Conservation (phyloP, 1,284 basidiomycete species). For the Tetrapyrgos nigripes region DNA sequence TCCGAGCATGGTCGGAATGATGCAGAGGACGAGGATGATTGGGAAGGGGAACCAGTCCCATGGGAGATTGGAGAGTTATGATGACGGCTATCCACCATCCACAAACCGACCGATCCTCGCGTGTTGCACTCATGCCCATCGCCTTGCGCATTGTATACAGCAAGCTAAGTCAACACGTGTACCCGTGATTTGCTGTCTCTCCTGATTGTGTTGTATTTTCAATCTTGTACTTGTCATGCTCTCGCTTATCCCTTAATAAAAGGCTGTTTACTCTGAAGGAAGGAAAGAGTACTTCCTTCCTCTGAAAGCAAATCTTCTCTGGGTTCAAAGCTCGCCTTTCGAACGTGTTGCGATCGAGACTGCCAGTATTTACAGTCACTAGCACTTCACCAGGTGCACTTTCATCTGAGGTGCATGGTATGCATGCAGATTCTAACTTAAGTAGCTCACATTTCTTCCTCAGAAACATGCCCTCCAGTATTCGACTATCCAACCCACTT, state of each 20-base stretch:
- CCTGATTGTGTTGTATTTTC: too few relatives aligned
- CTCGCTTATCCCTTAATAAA: too few relatives aligned
- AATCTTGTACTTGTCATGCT: too few relatives aligned
- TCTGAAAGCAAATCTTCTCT: too few relatives aligned
- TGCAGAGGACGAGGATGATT: constrained; percentile 70
- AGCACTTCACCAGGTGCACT: constrained; percentile 18
- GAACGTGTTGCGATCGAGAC: neutral
- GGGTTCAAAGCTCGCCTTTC: neutral
- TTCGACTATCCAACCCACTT: constrained; percentile 50
- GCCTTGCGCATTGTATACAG: neutral
- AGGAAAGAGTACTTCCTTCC: too few relatives aligned
- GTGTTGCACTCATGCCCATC: neutral
- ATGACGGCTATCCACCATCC: constrained; percentile 23
- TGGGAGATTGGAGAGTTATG: constrained; percentile 80
- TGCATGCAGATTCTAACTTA: constrained; percentile 36
- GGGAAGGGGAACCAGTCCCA: constrained; percentile 81
- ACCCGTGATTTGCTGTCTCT: too few relatives aligned
- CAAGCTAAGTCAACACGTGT: too few relatives aligned
- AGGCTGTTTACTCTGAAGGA: too few relatives aligned
- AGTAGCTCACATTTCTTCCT: constrained; percentile 35
- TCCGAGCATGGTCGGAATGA: constrained; percentile 49
- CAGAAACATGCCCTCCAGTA: constrained; percentile 42
- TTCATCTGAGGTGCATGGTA: constrained; percentile 38
- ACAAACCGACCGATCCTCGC: neutral
- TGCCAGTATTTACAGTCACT: constrained; percentile 6